Evolutionary conservation across 2,329 filamentous ascomycete genomes (phyloP).

Genomic region (Conoideocrella luteorostrata): DNA sequence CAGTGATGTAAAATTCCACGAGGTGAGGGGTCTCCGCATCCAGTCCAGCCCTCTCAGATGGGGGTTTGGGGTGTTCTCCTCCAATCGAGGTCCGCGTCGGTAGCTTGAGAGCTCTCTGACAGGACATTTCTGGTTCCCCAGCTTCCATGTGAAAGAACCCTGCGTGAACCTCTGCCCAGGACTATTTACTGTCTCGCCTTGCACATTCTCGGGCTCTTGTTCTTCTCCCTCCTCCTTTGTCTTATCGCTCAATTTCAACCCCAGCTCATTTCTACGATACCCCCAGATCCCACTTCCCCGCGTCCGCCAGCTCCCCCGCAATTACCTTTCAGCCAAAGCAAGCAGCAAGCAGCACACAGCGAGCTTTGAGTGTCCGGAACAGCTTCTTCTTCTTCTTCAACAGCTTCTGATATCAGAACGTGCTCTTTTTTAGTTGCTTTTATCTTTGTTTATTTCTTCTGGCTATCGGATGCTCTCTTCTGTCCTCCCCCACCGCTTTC

Average conservation of each 20-base stretch:
- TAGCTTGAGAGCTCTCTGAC: constrained; percentile 1
- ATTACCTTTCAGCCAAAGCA: no score
- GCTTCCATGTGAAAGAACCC: constrained; percentile 4
- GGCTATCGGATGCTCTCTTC: constrained; percentile 18
- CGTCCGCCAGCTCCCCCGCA: constrained; percentile 3
- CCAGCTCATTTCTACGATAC: not conserved
- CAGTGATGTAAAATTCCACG: not conserved
- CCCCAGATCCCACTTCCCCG: constrained; percentile 6
- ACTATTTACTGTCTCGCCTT: constrained; percentile 1
- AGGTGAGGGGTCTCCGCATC: constrained; percentile 5
- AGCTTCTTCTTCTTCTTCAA: not conserved
- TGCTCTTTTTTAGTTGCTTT: no score
- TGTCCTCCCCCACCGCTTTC: constrained; percentile 15
- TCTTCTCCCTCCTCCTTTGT: not conserved
- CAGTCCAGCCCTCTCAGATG: no score
- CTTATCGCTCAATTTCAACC: not conserved
- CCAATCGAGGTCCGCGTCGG: constrained; percentile 2
- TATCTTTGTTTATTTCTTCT: constrained; percentile 1
- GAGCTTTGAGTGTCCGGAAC: no score
- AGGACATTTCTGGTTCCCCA: not conserved
- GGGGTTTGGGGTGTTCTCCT: not conserved
- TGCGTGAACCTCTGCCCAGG: not conserved
- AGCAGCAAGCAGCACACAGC: no score
- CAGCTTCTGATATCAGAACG: no score
- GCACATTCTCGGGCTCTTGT: not conserved